Conservation (phyloP, 768 basidiomycete species). For the Thelephora aurantiotincta region DNA sequence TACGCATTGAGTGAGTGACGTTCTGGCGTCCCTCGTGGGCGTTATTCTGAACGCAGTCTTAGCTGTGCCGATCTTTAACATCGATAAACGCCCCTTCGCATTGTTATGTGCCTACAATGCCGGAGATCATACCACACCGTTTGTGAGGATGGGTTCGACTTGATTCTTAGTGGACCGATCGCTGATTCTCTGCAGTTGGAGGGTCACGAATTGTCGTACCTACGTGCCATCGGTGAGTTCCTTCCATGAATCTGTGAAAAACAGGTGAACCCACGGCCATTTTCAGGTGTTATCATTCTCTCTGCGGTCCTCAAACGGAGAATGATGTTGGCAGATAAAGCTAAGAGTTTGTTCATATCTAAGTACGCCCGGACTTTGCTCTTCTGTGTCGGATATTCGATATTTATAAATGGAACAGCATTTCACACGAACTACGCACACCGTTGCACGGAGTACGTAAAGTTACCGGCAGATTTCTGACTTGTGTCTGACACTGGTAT, state of each 20-base stretch:
- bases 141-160: constrained; percentile 34
- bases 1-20: constrained; percentile 67
- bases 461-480: background rate
- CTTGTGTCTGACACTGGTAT: background rate
- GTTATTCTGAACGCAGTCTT: constrained; percentile 2
- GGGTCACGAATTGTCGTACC: constrained; percentile 81
- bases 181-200: constrained; percentile 38
- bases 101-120: constrained; percentile 86
- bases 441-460: constrained; percentile 73
- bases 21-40: background rate
- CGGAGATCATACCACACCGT: constrained; percentile 65
- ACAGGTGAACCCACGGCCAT: background rate
- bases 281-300: constrained; percentile 72
- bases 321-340: constrained; percentile 91
- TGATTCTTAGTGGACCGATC: background rate
- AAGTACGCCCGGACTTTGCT: constrained; percentile 32
- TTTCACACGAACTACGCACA: constrained; percentile 83
- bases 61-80: constrained; percentile 89
- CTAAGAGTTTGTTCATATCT: constrained; percentile 84
- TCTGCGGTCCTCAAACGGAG: constrained; percentile 85
- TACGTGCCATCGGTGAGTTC: constrained; percentile 68
- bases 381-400: background rate
- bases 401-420: constrained; percentile 28
- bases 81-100: constrained; percentile 86
- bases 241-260: background rate